Evolutionary conservation across 2,329 filamentous ascomycete species (phyloP).

Genomic region (Blastomyces percursus): DNA sequence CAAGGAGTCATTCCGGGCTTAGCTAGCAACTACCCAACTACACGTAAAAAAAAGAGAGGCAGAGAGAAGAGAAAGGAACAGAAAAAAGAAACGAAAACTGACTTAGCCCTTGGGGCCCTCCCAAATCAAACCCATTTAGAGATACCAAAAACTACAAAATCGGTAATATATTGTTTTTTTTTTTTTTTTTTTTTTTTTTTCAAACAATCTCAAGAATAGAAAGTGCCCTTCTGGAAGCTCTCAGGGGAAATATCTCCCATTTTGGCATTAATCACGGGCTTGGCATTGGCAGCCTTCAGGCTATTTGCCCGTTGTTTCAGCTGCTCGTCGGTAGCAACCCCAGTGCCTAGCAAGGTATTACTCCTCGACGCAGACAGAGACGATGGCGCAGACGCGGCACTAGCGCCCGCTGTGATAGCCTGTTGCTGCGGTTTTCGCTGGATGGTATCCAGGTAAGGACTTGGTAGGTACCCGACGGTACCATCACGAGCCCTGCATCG

Average conservation of each 20-base stretch:
- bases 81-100: not conserved
- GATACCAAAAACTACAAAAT: constrained; percentile 7
- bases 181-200: not conserved
- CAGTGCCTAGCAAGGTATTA: constrained; percentile 2
- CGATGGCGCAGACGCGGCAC: not conserved
- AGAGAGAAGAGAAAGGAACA: no score
- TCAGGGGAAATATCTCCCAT: constrained; percentile 55
- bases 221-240: constrained; percentile 60
- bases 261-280: constrained; percentile 46
- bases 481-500: constrained; percentile 82
- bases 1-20: not conserved
- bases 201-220: constrained; percentile 45
- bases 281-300: constrained; percentile 20
- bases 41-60: not conserved
- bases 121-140: not conserved
- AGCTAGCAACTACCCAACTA: not conserved
- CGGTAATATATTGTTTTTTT: constrained; percentile 6
- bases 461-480: constrained; percentile 80
- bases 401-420: constrained; percentile 29
- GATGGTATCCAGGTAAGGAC: constrained; percentile 75
- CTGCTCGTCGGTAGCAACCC: constrained; percentile 7
- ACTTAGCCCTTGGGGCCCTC: not conserved
- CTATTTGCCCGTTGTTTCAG: constrained; percentile 22
- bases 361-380: not conserved
- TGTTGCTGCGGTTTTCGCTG: constrained; percentile 39